phyloP scores from a whole-genome alignment of 2,329 filamentous ascomycete species.

The Monosporascus ibericus region DNA sequence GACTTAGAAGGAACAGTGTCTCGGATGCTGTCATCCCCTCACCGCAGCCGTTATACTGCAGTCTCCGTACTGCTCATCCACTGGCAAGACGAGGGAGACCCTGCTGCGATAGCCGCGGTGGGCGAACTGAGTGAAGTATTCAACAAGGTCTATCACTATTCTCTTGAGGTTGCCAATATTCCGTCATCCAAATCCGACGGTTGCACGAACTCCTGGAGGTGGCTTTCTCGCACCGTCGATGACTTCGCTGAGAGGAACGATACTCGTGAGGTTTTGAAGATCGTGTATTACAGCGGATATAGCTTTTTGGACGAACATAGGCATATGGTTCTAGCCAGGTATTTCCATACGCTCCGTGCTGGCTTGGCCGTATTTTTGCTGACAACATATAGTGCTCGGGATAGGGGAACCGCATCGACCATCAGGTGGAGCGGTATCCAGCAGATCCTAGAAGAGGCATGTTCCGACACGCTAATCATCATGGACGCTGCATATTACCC shows the following conservation, averaged over 20 bases:
- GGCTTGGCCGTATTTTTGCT: constrained; percentile 8
- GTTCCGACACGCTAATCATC: constrained; percentile 49
- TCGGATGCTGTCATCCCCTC: constrained; percentile 42
- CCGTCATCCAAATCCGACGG: constrained; percentile 39
- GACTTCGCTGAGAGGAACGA: constrained; percentile 49
- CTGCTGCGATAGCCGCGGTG: constrained; percentile 33
- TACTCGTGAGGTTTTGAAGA: constrained; percentile 50
- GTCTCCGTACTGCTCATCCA: constrained; percentile 48
- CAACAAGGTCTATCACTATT: constrained; percentile 46
- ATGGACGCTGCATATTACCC: constrained; percentile 56
- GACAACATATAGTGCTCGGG: constrained; percentile 36
- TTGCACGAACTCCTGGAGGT: constrained; percentile 45
- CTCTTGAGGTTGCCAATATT: constrained; percentile 42
- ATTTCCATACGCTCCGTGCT: neutral
- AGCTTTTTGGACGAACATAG: constrained; percentile 49
- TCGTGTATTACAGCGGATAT: constrained; percentile 52
- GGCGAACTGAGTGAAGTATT: constrained; percentile 45
- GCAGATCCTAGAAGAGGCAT: constrained; percentile 49
- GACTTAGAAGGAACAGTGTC: constrained; percentile 47
- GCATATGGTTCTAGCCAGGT: constrained; percentile 55
- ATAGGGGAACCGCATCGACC: constrained; percentile 36
- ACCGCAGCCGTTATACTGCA: constrained; percentile 47
- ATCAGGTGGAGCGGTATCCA: constrained; percentile 53
- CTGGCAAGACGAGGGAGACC: constrained; percentile 50
- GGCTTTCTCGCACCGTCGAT: constrained; percentile 45